Evolutionary conservation across 441 rosid genomes (phyloP).

Genomic region (Brassica balearica): DNA sequence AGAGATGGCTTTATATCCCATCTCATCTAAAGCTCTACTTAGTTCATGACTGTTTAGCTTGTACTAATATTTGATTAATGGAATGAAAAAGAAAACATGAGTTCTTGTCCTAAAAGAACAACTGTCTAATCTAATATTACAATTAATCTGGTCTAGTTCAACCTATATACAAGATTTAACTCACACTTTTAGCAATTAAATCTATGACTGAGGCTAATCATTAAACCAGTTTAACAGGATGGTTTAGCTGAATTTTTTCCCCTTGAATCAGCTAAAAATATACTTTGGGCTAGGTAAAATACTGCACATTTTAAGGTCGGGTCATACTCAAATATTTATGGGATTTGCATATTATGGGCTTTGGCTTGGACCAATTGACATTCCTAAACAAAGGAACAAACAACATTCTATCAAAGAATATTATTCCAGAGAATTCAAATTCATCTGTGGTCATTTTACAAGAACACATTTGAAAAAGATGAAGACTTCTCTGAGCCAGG

Average conservation of each 20-base stretch:
- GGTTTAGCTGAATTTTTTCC: neutral
- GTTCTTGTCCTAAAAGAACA: neutral
- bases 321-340: neutral
- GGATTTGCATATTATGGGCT: neutral
- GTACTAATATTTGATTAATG: neutral
- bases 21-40: neutral
- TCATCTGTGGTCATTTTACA: constrained; percentile 5
- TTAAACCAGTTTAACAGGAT: neutral
- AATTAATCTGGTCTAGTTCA: neutral
- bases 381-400: constrained; percentile 4
- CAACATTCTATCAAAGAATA: constrained; percentile 9
- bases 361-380: neutral
- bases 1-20: neutral
- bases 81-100: neutral
- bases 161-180: neutral
- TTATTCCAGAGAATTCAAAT: constrained; percentile 18
- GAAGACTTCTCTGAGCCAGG: constrained; percentile 10
- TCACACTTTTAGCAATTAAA: neutral
- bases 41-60: neutral
- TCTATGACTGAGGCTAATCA: neutral
- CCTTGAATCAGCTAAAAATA: neutral
- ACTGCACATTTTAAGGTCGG: neutral
- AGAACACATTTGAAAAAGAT: constrained; percentile 21
- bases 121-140: neutral
- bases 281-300: neutral